These are phyloP conservation scores for Rubia occidens DNA, from an alignment of 305 asterid species.

Conservation along the genomic window DNA sequence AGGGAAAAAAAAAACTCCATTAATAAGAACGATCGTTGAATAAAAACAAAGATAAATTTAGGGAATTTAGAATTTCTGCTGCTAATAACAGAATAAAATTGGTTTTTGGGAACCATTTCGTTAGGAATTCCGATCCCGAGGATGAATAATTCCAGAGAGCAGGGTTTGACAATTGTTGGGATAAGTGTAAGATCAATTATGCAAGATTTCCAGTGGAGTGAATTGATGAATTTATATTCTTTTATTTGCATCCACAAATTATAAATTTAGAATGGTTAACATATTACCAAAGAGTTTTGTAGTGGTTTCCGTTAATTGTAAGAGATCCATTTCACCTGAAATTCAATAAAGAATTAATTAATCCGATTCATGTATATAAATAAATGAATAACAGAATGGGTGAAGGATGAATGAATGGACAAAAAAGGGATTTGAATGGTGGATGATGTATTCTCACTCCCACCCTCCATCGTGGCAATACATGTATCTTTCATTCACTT, in stretches of 20 bases:
- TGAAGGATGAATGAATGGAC: too few relatives aligned
- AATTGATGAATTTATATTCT: neutral
- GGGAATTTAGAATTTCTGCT: neutral
- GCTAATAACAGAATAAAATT: neutral
- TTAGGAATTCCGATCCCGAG: neutral
- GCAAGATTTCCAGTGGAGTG: neutral
- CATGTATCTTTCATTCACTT: too few relatives aligned
- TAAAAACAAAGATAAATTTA: neutral
- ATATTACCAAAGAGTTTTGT: too few relatives aligned
- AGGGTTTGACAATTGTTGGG: neutral
- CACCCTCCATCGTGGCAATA: too few relatives aligned
- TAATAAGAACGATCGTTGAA: neutral
- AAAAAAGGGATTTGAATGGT: too few relatives aligned
- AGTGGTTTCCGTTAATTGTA: too few relatives aligned
- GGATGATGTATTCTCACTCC: too few relatives aligned
- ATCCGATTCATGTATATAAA: too few relatives aligned
- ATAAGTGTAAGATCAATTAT: too few relatives aligned
- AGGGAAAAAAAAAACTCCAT: neutral
- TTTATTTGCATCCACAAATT: neutral
- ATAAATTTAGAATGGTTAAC: neutral
- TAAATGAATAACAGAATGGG: too few relatives aligned
- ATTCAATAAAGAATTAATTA: too few relatives aligned
- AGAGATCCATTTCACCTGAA: too few relatives aligned
- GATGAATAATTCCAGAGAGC: neutral
- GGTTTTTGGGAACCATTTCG: neutral